phyloP scores from a whole-genome alignment of 73 alveolate species.

The Uronychia setigera region DNA sequence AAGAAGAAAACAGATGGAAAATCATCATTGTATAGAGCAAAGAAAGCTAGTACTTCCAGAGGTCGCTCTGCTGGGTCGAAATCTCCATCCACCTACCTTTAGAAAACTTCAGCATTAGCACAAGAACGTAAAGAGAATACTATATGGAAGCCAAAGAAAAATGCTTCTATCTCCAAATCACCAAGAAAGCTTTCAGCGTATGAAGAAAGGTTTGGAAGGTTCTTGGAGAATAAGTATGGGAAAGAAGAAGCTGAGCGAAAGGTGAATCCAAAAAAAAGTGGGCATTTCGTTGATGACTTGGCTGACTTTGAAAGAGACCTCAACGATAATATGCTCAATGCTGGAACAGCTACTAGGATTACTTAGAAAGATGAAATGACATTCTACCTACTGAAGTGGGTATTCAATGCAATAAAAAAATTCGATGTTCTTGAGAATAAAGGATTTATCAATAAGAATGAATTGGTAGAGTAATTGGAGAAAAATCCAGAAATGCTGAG shows the following conservation, averaged over 20 bases:
- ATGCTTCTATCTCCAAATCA: not conserved
- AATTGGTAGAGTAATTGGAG: constrained; percentile 28
- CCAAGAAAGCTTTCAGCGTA: constrained; percentile 2
- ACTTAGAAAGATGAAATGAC: constrained; percentile 39
- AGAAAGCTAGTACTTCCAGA: too few species aligned
- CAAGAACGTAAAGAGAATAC: not conserved
- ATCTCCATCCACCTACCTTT: not conserved
- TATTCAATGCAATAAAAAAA: constrained; percentile 56
- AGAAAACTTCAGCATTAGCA: not conserved
- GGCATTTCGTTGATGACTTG: not conserved
- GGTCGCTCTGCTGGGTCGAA: too few species aligned
- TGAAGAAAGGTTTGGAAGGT: constrained; percentile 39
- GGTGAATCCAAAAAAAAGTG: not conserved
- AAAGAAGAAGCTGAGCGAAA: not conserved
- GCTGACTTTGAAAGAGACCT: not conserved
- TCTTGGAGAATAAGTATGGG: constrained; percentile 19
- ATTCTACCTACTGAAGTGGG: constrained; percentile 58
- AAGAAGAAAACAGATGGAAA: too few species aligned
- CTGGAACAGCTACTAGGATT: not conserved
- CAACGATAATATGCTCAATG: not conserved
- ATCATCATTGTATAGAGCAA: too few species aligned
- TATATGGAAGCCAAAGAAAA: not conserved
- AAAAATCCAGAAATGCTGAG: constrained; percentile 30
- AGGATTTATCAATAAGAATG: constrained; percentile 25
- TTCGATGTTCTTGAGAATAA: not conserved